Base-by-base conservation (phyloP, 78 protist genomes). In the Guillardia theta region DNA sequence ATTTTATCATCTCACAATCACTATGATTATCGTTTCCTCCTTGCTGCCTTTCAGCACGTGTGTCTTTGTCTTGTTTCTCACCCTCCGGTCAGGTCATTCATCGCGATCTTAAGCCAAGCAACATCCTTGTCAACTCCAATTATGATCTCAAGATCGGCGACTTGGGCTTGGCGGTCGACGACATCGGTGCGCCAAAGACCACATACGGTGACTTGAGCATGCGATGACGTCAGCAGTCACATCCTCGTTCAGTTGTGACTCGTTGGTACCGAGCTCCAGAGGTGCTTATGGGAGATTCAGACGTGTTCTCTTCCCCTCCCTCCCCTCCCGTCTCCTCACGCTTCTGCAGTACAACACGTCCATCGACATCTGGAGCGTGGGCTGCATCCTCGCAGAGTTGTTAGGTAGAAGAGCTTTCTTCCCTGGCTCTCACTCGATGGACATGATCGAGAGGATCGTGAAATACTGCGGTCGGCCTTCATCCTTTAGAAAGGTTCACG, bases 81-180 rank as follows among this genome's bases (percentile, higher is more conserved):
- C n/a, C n/a, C n/a, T n/a, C n/a, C n/a, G n/a, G n/a, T n/a, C n/a
- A 70, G 45, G 90, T 78, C 90, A 78, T 78, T 4, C 90, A 78
- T 43, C 90, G 90, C 10, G 90, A 78, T 30, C 90, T 78, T 0
- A 78, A 78, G 8, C 90, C 90, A 8, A 41, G 24, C 90, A 78
- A 78, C 48, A 12, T 78, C 33, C 48, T 37, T 48, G 90, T 78
- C 18, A 78, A 78, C 33, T 45, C 90, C 50, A 78, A 78, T 19
- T 78, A 50, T 48, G 90, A 78, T 8, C 39, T 78, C 44, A 78
- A 78, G 24, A 43, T 78, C 8, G 39, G 90, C 50, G 48, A 78
- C 39, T 19, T 78, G n/a, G 90, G 90, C 39, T 48, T 78, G 12
- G 83, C 83, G 4, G 70, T 58, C 6, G 70, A 58, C 6, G 70